These are phyloP conservation scores for Thalassiosira oceanica DNA, from an alignment of 352 stramenopile species.

Conservation along the genomic window DNA sequence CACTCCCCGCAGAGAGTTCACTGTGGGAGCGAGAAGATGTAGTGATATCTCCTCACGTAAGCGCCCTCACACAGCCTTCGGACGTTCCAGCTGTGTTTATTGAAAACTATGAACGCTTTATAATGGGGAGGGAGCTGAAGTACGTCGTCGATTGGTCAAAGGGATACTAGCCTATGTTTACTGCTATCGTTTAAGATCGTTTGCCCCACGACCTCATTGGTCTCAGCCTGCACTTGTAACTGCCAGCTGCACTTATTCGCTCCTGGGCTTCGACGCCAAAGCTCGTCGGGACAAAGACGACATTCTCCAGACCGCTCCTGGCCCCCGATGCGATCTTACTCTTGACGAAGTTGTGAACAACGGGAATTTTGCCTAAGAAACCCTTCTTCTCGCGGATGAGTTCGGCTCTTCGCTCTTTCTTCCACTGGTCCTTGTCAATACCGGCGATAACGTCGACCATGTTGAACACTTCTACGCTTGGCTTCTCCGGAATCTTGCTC, in stretches of 20 bases:
- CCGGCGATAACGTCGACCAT: slow-evolving; percentile 70
- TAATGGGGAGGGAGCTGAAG: slow-evolving; percentile 35
- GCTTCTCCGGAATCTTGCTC: slow-evolving; percentile 38
- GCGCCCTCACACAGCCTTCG: slow-evolving; percentile 80
- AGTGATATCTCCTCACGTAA: slow-evolving; percentile 84
- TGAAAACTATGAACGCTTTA: slow-evolving; percentile 52
- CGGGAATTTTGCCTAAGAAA: slow-evolving; percentile 32
- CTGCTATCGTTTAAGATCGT: no score
- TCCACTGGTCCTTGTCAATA: slow-evolving; percentile 70
- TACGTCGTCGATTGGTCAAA: slow-evolving; percentile 61
- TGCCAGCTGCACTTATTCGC: slow-evolving; percentile 54
- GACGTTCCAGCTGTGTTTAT: slow-evolving; percentile 84
- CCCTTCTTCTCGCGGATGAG: slow-evolving; percentile 32
- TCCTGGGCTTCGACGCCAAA: slow-evolving; percentile 62
- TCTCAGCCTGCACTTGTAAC: slow-evolving; percentile 63
- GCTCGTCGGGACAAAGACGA: slow-evolving; percentile 72
- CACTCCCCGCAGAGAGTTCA: slow-evolving; percentile 57
- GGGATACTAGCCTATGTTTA: slow-evolving; percentile 41
- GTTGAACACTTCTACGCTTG: slow-evolving; percentile 74
- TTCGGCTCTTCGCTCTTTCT: slow-evolving; percentile 9
- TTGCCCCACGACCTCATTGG: slow-evolving; percentile 66
- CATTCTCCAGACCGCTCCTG: slow-evolving; percentile 49
- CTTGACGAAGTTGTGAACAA: slow-evolving; percentile 29
- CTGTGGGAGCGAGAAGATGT: slow-evolving; percentile 81
- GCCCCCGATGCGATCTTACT: background rate